These are phyloP conservation scores for Penicillium hordei DNA, from an alignment of 2,329 filamentous ascomycete species.

Conservation along the genomic window DNA sequence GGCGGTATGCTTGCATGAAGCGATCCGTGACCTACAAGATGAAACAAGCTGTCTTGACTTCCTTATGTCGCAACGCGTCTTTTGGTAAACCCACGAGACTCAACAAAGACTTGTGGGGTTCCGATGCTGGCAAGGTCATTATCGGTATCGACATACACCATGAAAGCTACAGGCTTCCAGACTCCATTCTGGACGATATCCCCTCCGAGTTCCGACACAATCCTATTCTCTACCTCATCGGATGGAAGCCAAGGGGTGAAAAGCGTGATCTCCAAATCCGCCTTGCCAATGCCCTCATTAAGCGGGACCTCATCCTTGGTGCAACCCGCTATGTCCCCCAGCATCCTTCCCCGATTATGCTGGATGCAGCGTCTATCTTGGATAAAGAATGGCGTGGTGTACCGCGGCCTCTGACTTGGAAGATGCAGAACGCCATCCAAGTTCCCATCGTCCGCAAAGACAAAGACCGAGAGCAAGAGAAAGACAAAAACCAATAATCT, in stretches of 20 bases:
- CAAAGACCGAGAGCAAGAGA: conserved; percentile 3
- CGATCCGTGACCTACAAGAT: conserved; percentile 35
- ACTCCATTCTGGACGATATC: conserved; percentile 19
- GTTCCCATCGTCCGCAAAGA: conserved; percentile 26
- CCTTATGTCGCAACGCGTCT: conserved; percentile 30
- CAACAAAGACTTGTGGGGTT: conserved; percentile 20
- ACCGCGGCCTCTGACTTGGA: conserved; percentile 30
- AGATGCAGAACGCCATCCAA: conserved; percentile 36
- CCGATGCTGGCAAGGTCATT: conserved; percentile 36
- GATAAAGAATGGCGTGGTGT: conserved; percentile 34
- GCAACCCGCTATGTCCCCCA: conserved; percentile 21
- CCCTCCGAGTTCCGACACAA: conserved; percentile 30
- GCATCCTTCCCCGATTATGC: conserved; percentile 32
- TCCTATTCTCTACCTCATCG: conserved; percentile 28
- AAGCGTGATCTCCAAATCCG: conserved; percentile 30
- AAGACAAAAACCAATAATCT: background rate
- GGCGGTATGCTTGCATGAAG: conserved; percentile 49
- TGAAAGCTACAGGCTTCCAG: conserved; percentile 9
- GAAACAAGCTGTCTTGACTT: conserved; percentile 32
- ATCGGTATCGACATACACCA: conserved; percentile 31
- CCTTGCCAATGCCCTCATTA: conserved; percentile 29
- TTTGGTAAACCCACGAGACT: conserved; percentile 12
- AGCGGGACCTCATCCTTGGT: conserved; percentile 32
- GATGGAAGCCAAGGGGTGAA: conserved; percentile 17
- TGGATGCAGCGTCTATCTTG: conserved; percentile 36